Conservation (phyloP, 2,329 filamentous ascomycete species). For the Cladorrhinum sp. region DNA sequence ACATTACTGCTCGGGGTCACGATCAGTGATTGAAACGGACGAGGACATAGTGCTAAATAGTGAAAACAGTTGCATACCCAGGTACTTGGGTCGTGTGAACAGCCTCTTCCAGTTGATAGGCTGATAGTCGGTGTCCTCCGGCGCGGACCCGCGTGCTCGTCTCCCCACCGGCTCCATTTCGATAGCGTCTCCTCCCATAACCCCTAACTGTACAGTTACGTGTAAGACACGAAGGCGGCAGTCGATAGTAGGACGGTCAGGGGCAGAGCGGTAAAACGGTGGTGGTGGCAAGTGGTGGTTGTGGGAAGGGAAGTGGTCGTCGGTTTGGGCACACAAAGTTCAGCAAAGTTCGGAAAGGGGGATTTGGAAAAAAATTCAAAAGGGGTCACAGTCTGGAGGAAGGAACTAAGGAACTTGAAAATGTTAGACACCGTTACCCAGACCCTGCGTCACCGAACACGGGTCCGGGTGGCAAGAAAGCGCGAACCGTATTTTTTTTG, state of each 20-base stretch:
- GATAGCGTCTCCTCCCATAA: background rate
- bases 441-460: background rate
- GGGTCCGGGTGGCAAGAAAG: background rate
- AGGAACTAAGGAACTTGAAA: background rate
- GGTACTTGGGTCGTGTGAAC: conserved; percentile 36
- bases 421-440: background rate
- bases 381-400: background rate
- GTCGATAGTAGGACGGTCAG: no score
- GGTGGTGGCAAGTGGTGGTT: no score
- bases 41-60: background rate
- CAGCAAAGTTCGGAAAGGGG: background rate
- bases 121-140: conserved; percentile 34
- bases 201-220: background rate
- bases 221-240: no score
- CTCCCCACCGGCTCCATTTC: background rate
- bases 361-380: background rate
- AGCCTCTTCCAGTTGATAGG: conserved; percentile 36
- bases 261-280: no score
- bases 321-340: no score
- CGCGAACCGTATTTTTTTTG: background rate
- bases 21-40: background rate
- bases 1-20: conserved; percentile 22
- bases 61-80: conserved; percentile 23
- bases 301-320: no score
- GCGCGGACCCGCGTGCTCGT: background rate